These are phyloP conservation scores for Cyberlindnera samutprakarnensis DNA, from an alignment of 805 yeast genomes.

Conservation along the genomic window DNA sequence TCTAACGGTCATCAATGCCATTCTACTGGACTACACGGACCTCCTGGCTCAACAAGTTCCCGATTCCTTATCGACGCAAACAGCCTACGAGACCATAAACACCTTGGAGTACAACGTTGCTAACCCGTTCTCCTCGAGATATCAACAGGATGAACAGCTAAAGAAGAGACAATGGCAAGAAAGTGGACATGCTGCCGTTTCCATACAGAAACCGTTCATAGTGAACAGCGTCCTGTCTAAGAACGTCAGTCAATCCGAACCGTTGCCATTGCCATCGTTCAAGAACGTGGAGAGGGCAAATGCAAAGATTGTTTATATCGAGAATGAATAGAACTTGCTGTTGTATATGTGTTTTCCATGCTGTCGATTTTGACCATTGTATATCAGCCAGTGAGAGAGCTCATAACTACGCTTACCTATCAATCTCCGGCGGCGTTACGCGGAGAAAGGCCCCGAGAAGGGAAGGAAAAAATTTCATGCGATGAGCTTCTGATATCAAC, in stretches of 20 bases:
- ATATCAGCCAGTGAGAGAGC: constrained; percentile 1
- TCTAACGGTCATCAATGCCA: constrained; percentile 35
- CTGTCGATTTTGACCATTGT: too few relatives aligned
- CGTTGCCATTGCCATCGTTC: constrained; percentile 44
- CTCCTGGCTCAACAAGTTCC: constrained; percentile 26
- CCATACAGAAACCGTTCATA: constrained; percentile 35
- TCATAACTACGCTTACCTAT: constrained; percentile 1
- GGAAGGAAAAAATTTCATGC: constrained; percentile 3
- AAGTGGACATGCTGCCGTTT: constrained; percentile 29
- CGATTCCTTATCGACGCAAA: constrained; percentile 18
- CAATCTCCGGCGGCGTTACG: too few relatives aligned
- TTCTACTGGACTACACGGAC: constrained; percentile 31
- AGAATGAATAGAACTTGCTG: constrained; percentile 8
- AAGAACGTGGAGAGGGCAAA: constrained; percentile 59
- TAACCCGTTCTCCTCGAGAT: constrained; percentile 22
- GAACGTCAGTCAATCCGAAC: constrained; percentile 8
- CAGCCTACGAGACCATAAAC: constrained; percentile 15
- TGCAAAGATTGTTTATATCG: constrained; percentile 34
- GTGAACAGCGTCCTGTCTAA: constrained; percentile 28
- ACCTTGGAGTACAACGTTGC: constrained; percentile 22
- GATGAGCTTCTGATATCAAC: too few relatives aligned
- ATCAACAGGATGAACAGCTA: constrained; percentile 4
- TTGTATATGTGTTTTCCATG: too few relatives aligned
- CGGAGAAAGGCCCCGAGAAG: too few relatives aligned
- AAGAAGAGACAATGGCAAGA: constrained; percentile 19